phyloP scores from a whole-genome alignment of 108 stramenopile species.

The Pseudonitzschia multiseries region DNA sequence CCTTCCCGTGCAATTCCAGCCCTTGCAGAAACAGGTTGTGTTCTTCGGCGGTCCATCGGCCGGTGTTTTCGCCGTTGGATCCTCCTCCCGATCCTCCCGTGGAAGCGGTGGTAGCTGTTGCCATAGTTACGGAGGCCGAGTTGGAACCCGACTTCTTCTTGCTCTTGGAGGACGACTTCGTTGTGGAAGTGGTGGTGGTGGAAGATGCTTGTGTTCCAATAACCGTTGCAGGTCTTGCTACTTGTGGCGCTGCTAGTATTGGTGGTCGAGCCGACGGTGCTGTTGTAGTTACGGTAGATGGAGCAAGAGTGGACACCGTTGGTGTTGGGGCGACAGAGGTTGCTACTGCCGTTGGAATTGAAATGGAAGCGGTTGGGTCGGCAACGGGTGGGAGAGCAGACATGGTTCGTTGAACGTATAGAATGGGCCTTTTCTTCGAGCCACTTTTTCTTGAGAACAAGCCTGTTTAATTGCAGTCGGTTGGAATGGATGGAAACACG shows the following conservation, averaged over 20 bases:
- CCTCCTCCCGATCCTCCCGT: conserved; percentile 16
- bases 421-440: no score
- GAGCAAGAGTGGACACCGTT: conserved; percentile 10
- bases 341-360: conserved; percentile 5
- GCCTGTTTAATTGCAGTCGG: neutral
- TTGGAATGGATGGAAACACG: neutral
- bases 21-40: conserved; percentile 94
- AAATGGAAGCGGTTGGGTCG: conserved; percentile 23
- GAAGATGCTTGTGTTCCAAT: conserved; percentile 3
- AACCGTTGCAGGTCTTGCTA: neutral
- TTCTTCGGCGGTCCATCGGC: conserved; percentile 97
- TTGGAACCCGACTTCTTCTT: conserved; percentile 47
- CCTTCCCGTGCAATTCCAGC: conserved; percentile 90
- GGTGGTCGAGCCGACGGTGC: conserved; percentile 16
- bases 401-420: conserved; percentile 1
- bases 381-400: conserved; percentile 24
- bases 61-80: conserved; percentile 81
- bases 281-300: neutral
- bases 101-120: conserved; percentile 35
- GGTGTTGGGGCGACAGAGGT: neutral
- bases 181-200: neutral
- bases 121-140: conserved; percentile 38
- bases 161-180: conserved; percentile 23
- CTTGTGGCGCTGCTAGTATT: neutral
- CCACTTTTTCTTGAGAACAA: no score